phyloP scores from a whole-genome alignment of 352 stramenopile species.

The Stephanocyclus meneghinianus region DNA sequence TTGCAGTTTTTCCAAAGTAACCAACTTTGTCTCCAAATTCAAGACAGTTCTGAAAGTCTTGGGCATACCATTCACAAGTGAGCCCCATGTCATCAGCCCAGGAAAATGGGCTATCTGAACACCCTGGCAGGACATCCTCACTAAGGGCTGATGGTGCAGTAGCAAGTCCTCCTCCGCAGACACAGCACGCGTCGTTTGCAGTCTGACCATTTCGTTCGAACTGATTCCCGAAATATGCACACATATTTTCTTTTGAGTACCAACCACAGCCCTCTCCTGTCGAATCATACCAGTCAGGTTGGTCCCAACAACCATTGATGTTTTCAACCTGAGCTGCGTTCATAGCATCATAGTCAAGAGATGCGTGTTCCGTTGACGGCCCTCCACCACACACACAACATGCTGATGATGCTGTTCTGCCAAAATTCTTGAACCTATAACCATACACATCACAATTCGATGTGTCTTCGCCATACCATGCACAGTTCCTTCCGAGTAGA shows the following conservation, averaged over 20 bases:
- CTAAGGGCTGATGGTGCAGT: neutral
- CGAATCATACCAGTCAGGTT: constrained; percentile 8
- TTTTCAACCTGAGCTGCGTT: neutral
- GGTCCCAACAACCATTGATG: constrained; percentile 1
- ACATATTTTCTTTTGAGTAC: constrained; percentile 9
- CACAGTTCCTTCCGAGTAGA: constrained; percentile 7
- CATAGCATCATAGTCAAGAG: neutral
- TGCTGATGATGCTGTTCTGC: constrained; percentile 2
- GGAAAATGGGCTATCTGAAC: constrained; percentile 3
- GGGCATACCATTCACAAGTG: constrained; percentile 17
- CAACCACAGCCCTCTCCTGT: constrained; percentile 9
- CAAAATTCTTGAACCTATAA: constrained; percentile 1
- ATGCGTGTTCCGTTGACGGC: neutral
- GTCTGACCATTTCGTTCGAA: constrained; percentile 5
- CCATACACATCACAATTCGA: constrained; percentile 1
- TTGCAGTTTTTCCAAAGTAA: constrained; percentile 19
- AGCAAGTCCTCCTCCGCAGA: constrained; percentile 7
- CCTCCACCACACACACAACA: constrained; percentile 5
- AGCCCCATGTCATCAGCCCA: neutral
- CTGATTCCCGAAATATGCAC: neutral
- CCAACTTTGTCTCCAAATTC: constrained; percentile 17
- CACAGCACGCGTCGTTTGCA: constrained; percentile 12
- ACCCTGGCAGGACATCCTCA: neutral
- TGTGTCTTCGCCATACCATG: neutral
- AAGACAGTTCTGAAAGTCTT: constrained; percentile 12